These are phyloP conservation scores for Coniochaeta sp. DNA, from an alignment of 2,329 filamentous ascomycete genomes.

Conservation along the genomic window DNA sequence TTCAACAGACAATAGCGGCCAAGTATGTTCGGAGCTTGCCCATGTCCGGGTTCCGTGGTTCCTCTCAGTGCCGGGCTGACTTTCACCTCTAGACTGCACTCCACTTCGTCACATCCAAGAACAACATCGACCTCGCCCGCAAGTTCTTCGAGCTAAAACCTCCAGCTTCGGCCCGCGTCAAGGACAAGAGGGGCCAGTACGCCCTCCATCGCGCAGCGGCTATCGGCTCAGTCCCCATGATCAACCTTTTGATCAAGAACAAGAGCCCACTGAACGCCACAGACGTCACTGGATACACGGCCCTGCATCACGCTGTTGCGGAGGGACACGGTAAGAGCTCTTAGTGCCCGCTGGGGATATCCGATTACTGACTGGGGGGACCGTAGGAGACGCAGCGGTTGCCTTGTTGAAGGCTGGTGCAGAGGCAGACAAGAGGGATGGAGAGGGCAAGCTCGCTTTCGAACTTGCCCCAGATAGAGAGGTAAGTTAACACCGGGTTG, in stretches of 20 bases:
- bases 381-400: constrained; percentile 69
- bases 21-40: constrained; percentile 50
- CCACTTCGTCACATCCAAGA: constrained; percentile 88
- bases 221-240: constrained; percentile 80
- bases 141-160: constrained; percentile 66
- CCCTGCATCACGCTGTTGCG: constrained; percentile 79
- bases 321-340: constrained; percentile 58
- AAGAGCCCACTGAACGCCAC: constrained; percentile 76
- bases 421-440: constrained; percentile 70
- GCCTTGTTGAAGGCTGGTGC: constrained; percentile 78
- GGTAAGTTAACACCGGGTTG: constrained; percentile 42
- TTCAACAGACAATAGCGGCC: neutral
- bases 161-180: constrained; percentile 67
- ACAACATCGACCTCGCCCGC: constrained; percentile 73
- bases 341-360: neutral
- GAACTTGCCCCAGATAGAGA: constrained; percentile 82
- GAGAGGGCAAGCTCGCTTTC: constrained; percentile 63
- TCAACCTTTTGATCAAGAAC: constrained; percentile 70
- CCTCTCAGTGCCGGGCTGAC: neutral
- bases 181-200: constrained; percentile 83
- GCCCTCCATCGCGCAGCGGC: constrained; percentile 88
- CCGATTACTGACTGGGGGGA: neutral
- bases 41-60: constrained; percentile 46
- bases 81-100: constrained; percentile 63
- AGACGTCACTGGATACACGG: constrained; percentile 77